Evolutionary conservation across 345 rosid genomes (phyloP).

Genomic region (Eucalyptus pumila): DNA sequence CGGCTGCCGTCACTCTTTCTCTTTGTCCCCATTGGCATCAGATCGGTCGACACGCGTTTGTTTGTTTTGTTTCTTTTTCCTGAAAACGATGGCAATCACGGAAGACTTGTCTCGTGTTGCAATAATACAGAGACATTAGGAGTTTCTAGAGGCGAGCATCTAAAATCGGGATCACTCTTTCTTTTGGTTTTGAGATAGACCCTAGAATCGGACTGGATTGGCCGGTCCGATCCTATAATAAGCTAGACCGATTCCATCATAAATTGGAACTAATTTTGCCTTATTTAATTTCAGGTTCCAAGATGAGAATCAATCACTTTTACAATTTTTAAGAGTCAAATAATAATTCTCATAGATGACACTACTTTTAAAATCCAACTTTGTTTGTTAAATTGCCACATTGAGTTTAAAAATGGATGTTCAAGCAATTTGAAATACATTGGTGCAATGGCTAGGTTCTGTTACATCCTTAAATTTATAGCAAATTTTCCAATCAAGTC

Average conservation of each 20-base stretch:
- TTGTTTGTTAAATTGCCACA: neutral
- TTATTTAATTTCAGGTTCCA: too few relatives aligned
- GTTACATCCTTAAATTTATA: neutral
- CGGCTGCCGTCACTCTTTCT: neutral
- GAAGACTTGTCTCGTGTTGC: neutral
- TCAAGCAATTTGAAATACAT: neutral
- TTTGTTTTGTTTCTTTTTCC: neutral
- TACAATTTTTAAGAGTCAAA: too few relatives aligned
- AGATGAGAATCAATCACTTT: fast-evolving
- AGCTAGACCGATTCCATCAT: too few relatives aligned
- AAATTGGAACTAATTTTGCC: fast-evolving
- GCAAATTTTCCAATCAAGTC: neutral
- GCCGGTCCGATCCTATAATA: fast-evolving
- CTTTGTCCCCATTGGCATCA: neutral
- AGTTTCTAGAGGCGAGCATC: too few relatives aligned
- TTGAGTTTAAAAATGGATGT: neutral
- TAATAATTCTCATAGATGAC: too few relatives aligned
- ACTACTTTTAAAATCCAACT: too few relatives aligned
- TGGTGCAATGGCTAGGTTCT: neutral
- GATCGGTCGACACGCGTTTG: neutral
- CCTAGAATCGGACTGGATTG: fast-evolving
- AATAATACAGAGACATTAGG: too few relatives aligned
- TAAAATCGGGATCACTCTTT: fast-evolving
- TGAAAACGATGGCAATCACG: too few relatives aligned
- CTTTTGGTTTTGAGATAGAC: neutral